Conservation (phyloP, 768 basidiomycete genomes). For the Ramaria sp. region DNA sequence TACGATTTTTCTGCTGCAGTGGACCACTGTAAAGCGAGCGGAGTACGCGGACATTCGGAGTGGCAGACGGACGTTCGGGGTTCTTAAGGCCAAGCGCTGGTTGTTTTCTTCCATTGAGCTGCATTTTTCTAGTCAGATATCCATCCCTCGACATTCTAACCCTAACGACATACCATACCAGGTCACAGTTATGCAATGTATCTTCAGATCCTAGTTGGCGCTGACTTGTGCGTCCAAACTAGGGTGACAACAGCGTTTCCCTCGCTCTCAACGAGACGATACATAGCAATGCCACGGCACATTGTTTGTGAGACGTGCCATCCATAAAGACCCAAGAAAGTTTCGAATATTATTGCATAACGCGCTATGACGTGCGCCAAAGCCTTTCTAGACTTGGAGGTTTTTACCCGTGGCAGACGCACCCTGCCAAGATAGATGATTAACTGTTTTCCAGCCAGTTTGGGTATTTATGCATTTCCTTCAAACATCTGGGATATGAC, state of each 20-base stretch:
- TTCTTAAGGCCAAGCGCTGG: background rate
- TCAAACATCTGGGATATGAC: too few relatives aligned
- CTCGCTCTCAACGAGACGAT: background rate
- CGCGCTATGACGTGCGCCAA: too few relatives aligned
- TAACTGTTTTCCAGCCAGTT: too few relatives aligned
- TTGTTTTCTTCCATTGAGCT: background rate
- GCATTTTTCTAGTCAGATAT: background rate
- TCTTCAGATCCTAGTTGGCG: background rate
- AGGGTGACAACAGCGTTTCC: background rate
- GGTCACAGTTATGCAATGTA: background rate
- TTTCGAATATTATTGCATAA: too few relatives aligned
- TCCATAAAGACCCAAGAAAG: too few relatives aligned
- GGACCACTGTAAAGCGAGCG: background rate
- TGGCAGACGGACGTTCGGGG: background rate
- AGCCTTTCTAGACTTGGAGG: too few relatives aligned
- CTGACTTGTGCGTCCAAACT: background rate
- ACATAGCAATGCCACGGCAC: too few relatives aligned
- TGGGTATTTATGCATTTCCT: too few relatives aligned
- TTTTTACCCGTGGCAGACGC: too few relatives aligned
- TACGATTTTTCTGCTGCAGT: background rate
- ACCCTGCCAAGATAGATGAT: too few relatives aligned
- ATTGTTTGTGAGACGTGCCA: too few relatives aligned
- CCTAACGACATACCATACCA: background rate
- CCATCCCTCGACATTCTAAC: background rate
- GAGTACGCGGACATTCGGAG: conserved; percentile 4